Percentiles rank a stretch among this genome's conserved stretches.
Conservation (phyloP, 768 basidiomycete species). For the Lyophyllum decastes region DNA sequence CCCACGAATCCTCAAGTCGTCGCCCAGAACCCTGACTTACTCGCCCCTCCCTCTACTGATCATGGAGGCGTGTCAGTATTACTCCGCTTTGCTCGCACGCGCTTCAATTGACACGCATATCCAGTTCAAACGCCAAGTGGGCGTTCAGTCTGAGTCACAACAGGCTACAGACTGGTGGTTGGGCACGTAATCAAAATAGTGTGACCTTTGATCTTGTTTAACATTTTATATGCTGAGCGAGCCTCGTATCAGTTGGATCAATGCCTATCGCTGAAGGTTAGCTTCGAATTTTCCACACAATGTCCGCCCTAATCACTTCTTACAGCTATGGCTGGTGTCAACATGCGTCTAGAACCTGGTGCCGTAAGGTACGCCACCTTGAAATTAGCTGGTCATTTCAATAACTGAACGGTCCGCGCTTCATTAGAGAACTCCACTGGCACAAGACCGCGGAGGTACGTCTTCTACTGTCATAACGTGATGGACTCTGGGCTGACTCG, state of each 20-base stretch:
- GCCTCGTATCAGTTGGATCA: conserved; percentile 30
- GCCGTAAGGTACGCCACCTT: conserved; percentile 40
- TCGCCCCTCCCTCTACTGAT: conserved; percentile 49
- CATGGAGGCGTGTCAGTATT: conserved; percentile 41
- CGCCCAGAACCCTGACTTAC: conserved; percentile 42
- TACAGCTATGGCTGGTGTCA: conserved; percentile 45
- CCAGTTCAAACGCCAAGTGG: conserved; percentile 55
- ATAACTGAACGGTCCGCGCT: background rate
- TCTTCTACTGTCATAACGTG: background rate
- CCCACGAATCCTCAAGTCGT: conserved; percentile 42
- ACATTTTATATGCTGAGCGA: background rate
- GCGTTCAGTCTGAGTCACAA: conserved; percentile 57
- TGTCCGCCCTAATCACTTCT: background rate
- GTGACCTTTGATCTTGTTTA: conserved; percentile 6
- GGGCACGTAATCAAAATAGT: conserved; percentile 61
- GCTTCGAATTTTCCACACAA: background rate
- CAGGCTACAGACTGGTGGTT: conserved; percentile 58
- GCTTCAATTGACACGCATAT: background rate
- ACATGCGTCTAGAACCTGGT: conserved; percentile 53
- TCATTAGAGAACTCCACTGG: conserved; percentile 54
- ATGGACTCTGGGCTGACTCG: conserved; percentile 9
- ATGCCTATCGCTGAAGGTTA: conserved; percentile 54
- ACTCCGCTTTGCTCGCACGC: background rate
- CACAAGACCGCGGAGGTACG: conserved; percentile 48
- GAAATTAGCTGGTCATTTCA: background rate